Evolutionary conservation across 768 basidiomycete species (phyloP), one percentile per base, ranked within the genome.

Genomic region (Hortiboletus flavorubellus): DNA sequence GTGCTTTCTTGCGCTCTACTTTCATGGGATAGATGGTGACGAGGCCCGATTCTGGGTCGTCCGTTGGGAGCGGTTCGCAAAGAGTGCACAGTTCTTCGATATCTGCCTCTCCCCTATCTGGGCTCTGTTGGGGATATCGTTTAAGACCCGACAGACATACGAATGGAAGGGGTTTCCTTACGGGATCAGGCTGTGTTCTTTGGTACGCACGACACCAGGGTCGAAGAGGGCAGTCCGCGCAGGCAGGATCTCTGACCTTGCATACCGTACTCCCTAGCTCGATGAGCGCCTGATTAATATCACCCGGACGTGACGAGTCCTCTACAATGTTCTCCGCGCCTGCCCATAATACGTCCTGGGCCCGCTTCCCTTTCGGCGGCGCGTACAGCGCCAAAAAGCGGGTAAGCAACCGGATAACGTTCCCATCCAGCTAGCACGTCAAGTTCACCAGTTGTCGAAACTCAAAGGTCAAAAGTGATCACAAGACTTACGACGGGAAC

Each of bases 221-320:
- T 45, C 71, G 79, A 42, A 98, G 61, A 18, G 93, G 91, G 70
- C 95, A 98, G 16, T 72, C 64, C 16, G 63, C 72, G 64, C 95
- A 98, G 18, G 74, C 71, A 10, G 95, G 95, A 58, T 89, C 83
- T 57, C 83, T 85, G 40, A 90, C 86, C 70, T 88, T 93, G 75
- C 95, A 98, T 3, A 97, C 81, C 4, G 93, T 96, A 67, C 90
- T 91, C 46, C 95, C 95, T 8, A 98, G 83, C 67, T 98, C 95
- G 68, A 98, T 98, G 48, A 98, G 77, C 14, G 91, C 93, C 73
- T 97, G 89, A 65, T 96, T 96, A 59, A 94, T 78, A 67, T 95
- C 91, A 16, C 93, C 92, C 0, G 93, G 82, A 58, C 79, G 69
- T 34, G 80, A 62, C 0, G 76, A 66, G 12, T 59, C 75, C 39